Percentiles rank a stretch among this genome's conserved stretches.
These are phyloP conservation scores for Blastocystis hominis DNA, from an alignment of 352 stramenopile genomes.

Conservation along the genomic window DNA sequence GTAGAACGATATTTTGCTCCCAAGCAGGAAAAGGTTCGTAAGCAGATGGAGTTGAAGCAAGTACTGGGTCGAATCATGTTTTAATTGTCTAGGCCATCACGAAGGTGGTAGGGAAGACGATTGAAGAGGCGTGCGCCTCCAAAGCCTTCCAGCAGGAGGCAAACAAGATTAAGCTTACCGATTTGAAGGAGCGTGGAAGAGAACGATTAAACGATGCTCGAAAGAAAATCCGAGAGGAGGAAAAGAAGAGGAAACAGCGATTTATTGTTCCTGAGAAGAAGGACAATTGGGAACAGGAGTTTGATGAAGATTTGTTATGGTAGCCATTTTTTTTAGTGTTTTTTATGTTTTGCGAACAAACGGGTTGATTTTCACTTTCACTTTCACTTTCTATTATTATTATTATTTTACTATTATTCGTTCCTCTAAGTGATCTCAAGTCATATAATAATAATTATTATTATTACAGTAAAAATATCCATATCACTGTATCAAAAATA, in stretches of 20 bases:
- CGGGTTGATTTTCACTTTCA: background rate
- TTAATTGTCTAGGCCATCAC: conserved; percentile 5
- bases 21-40: conserved; percentile 6
- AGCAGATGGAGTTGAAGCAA: conserved; percentile 26
- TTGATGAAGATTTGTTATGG: conserved; percentile 57
- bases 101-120: conserved; percentile 51
- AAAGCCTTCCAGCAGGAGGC: conserved; percentile 47
- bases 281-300: conserved; percentile 46
- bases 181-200: conserved; percentile 44
- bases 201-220: conserved; percentile 33
- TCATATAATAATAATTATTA: no score
- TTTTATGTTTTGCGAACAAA: background rate
- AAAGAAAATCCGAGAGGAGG: conserved; percentile 46
- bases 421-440: no score
- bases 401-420: background rate
- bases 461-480: no score
- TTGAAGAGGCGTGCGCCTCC: conserved; percentile 39
- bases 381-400: background rate
- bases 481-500: background rate
- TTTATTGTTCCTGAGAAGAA: conserved; percentile 48
- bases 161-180: conserved; percentile 56
- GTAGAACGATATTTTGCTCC: conserved; percentile 41
- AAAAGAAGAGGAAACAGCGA: conserved; percentile 45
- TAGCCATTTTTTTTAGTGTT: conserved; percentile 5
- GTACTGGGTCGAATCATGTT: background rate